Percentiles rank a stretch among this genome's conserved stretches.
These are phyloP conservation scores for Ailanthus altissimus DNA, from an alignment of 345 rosid species.

Conservation along the genomic window DNA sequence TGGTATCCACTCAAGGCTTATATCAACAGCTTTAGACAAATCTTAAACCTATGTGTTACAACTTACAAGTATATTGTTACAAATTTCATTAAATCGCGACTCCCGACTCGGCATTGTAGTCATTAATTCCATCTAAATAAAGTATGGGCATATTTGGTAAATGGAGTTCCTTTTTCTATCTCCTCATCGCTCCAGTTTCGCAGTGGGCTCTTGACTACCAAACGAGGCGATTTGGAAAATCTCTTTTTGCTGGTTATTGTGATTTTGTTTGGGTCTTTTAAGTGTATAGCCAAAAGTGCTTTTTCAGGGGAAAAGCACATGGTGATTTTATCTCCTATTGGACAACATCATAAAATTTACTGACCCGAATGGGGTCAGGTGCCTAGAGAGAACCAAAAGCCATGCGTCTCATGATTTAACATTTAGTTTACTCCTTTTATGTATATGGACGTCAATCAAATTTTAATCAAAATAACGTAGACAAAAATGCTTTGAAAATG, in stretches of 20 bases:
- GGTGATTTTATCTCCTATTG: background rate
- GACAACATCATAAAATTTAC: background rate
- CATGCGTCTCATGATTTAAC: background rate
- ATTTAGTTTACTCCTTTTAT: background rate
- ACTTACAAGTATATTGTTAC: no score
- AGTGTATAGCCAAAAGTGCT: background rate
- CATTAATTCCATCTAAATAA: background rate
- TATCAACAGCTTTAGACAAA: no score
- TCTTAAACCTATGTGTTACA: no score
- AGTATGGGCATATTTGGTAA: background rate
- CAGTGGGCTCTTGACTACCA: background rate
- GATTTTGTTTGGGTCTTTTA: background rate
- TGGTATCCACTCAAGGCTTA: no score
- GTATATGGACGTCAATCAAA: background rate
- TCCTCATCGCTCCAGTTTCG: background rate
- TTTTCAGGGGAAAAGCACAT: slow-evolving; percentile 23
- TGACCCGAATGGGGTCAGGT: background rate
- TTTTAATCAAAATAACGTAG: background rate
- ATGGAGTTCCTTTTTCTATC: background rate
- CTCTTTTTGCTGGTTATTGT: background rate
- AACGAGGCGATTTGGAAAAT: background rate
- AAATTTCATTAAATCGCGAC: no score
- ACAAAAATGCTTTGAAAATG: background rate
- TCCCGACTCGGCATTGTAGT: no score
- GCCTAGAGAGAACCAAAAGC: background rate